Percentiles rank a stretch among this genome's conserved stretches.
Evolutionary conservation across 257 asterid genomes (phyloP).

Genomic region (Paulownia fortunei): DNA sequence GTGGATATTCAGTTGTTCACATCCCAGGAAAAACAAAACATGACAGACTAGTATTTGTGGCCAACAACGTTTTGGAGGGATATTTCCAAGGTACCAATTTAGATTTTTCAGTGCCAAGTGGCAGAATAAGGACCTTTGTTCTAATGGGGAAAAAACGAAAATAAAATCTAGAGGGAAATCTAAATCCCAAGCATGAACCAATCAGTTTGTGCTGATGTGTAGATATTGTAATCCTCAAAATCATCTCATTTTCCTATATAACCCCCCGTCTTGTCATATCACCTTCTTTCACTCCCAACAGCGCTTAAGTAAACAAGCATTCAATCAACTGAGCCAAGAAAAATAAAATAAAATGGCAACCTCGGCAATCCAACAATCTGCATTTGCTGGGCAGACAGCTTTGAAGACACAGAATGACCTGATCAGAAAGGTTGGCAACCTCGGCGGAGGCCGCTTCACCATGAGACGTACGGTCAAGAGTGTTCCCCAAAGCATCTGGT

Average conservation of each 20-base stretch:
- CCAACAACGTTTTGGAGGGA: not conserved
- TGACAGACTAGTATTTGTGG: not conserved
- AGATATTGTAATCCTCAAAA: conserved; percentile 40
- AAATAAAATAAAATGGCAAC: conserved; percentile 41
- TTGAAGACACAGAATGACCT: too few species aligned
- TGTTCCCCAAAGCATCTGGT: too few species aligned
- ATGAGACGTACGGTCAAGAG: too few species aligned
- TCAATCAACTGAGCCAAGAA: not conserved
- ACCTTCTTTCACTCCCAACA: not conserved
- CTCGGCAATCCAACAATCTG: conserved; percentile 57
- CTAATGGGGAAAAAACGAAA: not conserved
- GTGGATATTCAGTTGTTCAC: too few species aligned
- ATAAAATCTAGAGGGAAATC: conserved; percentile 46
- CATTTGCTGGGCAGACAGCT: too few species aligned
- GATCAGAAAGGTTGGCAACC: too few species aligned
- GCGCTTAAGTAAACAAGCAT: not conserved
- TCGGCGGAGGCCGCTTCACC: too few species aligned
- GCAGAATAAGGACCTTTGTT: conserved; percentile 42
- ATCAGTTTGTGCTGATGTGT: conserved; percentile 41
- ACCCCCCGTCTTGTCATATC: not conserved
- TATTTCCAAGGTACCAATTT: not conserved
- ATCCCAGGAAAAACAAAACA: too few species aligned
- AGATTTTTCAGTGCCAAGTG: conserved; percentile 47
- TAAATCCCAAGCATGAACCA: conserved; percentile 36
- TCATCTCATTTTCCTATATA: conserved; percentile 12